Conservation (phyloP, 306 rosid species). For the Carpinus viminea region DNA sequence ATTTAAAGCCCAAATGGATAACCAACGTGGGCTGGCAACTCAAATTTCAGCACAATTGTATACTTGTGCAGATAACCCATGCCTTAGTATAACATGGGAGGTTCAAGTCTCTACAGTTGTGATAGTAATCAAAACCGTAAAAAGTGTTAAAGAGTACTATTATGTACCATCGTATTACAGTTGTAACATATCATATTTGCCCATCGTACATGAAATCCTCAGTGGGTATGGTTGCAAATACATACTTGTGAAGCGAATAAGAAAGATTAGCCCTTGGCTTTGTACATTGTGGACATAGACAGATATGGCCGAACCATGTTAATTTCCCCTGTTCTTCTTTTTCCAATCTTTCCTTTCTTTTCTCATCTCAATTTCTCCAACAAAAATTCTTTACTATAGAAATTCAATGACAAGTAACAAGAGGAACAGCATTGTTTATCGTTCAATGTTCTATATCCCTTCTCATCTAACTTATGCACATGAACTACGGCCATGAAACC, state of each 20-base stretch:
- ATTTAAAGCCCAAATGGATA: not conserved
- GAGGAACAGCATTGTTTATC: not conserved
- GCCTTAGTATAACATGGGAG: not conserved
- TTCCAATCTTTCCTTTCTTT: too few relatives aligned
- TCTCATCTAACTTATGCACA: not conserved
- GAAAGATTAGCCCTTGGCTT: too few relatives aligned
- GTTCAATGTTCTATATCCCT: not conserved
- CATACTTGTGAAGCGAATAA: too few relatives aligned
- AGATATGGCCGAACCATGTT: too few relatives aligned
- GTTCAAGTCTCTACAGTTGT: not conserved
- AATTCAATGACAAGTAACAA: not conserved
- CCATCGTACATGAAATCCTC: too few relatives aligned
- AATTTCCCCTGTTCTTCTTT: too few relatives aligned
- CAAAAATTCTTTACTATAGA: not conserved
- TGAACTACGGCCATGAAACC: not conserved
- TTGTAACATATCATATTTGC: too few relatives aligned
- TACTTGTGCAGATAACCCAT: not conserved
- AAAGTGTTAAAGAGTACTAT: too few relatives aligned
- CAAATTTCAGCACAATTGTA: not conserved
- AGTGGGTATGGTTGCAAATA: too few relatives aligned
- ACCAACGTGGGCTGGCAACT: not conserved
- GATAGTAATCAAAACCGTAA: not conserved
- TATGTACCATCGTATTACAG: too few relatives aligned
- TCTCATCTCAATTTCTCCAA: too few relatives aligned
- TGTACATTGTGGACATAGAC: too few relatives aligned